phyloP scores from a whole-genome alignment of 2,329 filamentous ascomycete genomes.

The Pseudogymnoascus sp. region DNA sequence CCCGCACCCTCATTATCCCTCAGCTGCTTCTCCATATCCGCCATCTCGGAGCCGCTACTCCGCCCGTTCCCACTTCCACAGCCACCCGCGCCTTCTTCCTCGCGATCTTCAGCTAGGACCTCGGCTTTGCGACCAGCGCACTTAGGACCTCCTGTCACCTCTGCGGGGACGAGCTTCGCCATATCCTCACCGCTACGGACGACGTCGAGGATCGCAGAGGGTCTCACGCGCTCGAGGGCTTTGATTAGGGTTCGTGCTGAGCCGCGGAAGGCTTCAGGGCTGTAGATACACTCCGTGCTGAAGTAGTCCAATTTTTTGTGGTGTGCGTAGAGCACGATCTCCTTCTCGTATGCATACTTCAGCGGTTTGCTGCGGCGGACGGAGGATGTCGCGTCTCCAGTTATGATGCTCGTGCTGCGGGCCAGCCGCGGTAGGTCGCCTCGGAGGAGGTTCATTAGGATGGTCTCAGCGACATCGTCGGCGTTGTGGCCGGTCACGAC shows the following conservation, averaged over 20 bases:
- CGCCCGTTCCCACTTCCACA: conserved; percentile 67
- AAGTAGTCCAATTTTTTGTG: conserved; percentile 98
- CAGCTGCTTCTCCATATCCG: conserved; percentile 69
- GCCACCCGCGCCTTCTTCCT: conserved; percentile 54
- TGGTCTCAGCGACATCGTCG: conserved; percentile 93
- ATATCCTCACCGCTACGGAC: conserved; percentile 95
- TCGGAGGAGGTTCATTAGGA: conserved; percentile 91
- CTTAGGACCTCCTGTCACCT: conserved; percentile 39
- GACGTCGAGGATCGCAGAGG: conserved; percentile 90
- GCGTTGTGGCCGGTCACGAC: conserved; percentile 97
- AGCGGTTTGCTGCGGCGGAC: conserved; percentile 94
- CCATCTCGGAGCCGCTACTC: conserved; percentile 69
- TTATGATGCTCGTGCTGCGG: conserved; percentile 85
- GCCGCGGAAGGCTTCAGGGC: conserved; percentile 90
- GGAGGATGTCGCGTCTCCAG: conserved; percentile 66
- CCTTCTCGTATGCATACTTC: conserved; percentile 98
- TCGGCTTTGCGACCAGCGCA: conserved; percentile 39
- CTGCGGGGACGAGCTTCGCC: conserved; percentile 71
- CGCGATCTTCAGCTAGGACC: conserved; percentile 28
- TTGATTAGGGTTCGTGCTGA: conserved; percentile 90
- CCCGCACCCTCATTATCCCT: conserved; percentile 54
- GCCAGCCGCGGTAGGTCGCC: conserved; percentile 84
- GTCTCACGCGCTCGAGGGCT: conserved; percentile 84
- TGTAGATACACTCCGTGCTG: conserved; percentile 97
- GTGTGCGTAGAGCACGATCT: conserved; percentile 95